phyloP scores from a whole-genome alignment of 768 basidiomycete species.

The Pleurotus giganteus region DNA sequence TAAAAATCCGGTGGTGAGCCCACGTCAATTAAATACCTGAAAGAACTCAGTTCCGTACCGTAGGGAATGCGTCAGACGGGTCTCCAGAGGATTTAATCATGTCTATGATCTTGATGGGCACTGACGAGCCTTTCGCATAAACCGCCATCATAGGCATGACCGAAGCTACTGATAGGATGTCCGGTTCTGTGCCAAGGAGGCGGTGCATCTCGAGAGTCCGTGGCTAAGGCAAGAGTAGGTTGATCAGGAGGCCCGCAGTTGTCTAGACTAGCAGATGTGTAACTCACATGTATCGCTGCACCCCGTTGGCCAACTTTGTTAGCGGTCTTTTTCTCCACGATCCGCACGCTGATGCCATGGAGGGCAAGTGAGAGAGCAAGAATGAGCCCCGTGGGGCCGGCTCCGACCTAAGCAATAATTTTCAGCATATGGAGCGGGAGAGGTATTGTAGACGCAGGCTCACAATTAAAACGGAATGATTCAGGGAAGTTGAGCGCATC shows the following conservation, averaged over 20 bases:
- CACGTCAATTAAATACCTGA: background rate
- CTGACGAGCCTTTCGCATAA: background rate
- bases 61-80: background rate
- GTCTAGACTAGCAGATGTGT: too few relatives aligned
- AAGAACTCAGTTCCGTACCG: background rate
- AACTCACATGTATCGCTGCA: conserved; percentile 33
- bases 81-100: background rate
- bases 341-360: conserved; percentile 46
- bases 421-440: too few relatives aligned
- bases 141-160: background rate
- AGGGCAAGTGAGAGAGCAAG: conserved; percentile 38
- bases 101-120: background rate
- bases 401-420: conserved; percentile 51
- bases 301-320: conserved; percentile 36
- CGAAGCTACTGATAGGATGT: background rate
- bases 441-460: too few relatives aligned
- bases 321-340: conserved; percentile 43
- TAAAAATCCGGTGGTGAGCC: background rate
- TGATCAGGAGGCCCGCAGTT: background rate
- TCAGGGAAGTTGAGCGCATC: too few relatives aligned
- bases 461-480: too few relatives aligned
- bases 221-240: background rate
- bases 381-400: conserved; percentile 44
- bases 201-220: background rate
- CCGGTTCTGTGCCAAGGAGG: background rate